These are phyloP conservation scores for Austroboletus novae-zelandiae DNA, from an alignment of 1,284 basidiomycete species.

Conservation along the genomic window DNA sequence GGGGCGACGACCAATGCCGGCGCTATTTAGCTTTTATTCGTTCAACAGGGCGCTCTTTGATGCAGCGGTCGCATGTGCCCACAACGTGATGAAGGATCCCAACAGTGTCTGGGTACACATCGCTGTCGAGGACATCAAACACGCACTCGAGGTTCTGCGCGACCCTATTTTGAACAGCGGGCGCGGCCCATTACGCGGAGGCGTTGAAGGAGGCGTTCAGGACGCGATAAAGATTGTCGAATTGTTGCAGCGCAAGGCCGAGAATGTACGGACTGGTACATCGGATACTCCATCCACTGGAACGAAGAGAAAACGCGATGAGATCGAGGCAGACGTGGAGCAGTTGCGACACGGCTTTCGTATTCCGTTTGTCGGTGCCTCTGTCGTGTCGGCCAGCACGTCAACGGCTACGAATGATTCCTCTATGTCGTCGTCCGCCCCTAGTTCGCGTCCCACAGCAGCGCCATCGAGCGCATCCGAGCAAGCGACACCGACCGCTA, in stretches of 20 bases:
- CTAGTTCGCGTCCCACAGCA: neutral
- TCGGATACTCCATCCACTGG: slow-evolving; percentile 25
- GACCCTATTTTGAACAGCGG: slow-evolving; percentile 32
- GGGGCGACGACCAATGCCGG: slow-evolving; percentile 30
- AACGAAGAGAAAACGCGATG: slow-evolving; percentile 54
- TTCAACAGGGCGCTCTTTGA: slow-evolving; percentile 60
- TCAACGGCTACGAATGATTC: neutral
- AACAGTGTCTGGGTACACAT: slow-evolving; percentile 43
- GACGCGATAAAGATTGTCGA: slow-evolving; percentile 48
- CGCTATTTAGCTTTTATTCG: slow-evolving; percentile 58
- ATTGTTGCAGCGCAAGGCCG: slow-evolving; percentile 47
- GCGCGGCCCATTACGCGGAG: slow-evolving; percentile 29
- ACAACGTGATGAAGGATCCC: slow-evolving; percentile 54
- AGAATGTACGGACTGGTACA: slow-evolving; percentile 30
- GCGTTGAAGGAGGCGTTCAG: slow-evolving; percentile 36
- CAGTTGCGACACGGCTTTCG: slow-evolving; percentile 38
- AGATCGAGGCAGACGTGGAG: slow-evolving; percentile 40
- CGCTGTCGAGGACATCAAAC: slow-evolving; percentile 47
- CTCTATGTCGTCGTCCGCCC: neutral
- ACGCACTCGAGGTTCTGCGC: slow-evolving; percentile 50
- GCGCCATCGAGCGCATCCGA: neutral
- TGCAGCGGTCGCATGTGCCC: slow-evolving; percentile 59
- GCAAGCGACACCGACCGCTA: neutral
- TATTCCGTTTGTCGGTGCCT: slow-evolving; percentile 46
- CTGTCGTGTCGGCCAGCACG: slow-evolving; percentile 28